Conservation (phyloP, 345 rosid species). For the Triadica sebifera region DNA sequence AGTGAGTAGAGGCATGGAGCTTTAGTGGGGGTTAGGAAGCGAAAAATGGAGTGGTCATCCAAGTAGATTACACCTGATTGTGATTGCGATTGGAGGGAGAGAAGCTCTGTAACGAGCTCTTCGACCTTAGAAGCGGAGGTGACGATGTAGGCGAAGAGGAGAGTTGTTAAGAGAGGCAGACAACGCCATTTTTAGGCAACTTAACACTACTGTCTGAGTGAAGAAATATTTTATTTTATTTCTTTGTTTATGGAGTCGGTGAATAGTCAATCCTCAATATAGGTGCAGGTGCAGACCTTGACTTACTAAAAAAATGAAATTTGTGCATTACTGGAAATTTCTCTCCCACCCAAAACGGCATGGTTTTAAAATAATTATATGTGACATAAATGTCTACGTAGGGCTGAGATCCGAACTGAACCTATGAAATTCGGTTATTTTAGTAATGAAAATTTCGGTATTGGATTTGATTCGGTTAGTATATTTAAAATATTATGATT, state of each 20-base stretch:
- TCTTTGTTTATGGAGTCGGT: not conserved
- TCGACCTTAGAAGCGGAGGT: slow-evolving; percentile 33
- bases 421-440: too few relatives aligned
- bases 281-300: not conserved
- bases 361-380: too few relatives aligned
- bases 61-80: slow-evolving; percentile 70
- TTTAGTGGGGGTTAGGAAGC: slow-evolving; percentile 62
- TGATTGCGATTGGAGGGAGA: slow-evolving; percentile 58
- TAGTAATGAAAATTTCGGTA: too few relatives aligned
- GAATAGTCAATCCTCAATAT: too few relatives aligned
- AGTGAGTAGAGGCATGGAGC: slow-evolving; percentile 71
- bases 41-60: slow-evolving; percentile 70
- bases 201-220: not conserved
- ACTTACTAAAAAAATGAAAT: not conserved
- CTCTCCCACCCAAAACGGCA: too few relatives aligned
- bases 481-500: too few relatives aligned
- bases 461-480: too few relatives aligned
- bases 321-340: not conserved
- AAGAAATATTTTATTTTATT: not conserved
- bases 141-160: slow-evolving; percentile 12
- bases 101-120: slow-evolving; percentile 60
- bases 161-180: slow-evolving; percentile 25
- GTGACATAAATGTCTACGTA: too few relatives aligned
- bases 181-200: slow-evolving; percentile 20
- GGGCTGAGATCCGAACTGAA: too few relatives aligned